These are phyloP conservation scores for Irpex sp. DNA, from an alignment of 1,284 basidiomycete species.

Conservation along the genomic window DNA sequence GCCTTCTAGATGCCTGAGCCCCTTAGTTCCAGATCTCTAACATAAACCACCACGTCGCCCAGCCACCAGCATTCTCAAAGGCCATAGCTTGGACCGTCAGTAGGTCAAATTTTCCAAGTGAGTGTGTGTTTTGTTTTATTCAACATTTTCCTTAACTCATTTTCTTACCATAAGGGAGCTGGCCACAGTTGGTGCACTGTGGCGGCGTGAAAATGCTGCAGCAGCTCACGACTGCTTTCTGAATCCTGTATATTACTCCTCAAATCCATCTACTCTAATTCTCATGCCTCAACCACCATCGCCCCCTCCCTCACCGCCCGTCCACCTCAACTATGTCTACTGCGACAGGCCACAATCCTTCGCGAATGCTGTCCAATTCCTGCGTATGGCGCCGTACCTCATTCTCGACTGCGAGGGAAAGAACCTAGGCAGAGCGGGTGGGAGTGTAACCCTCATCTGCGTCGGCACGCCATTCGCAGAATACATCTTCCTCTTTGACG, in stretches of 20 bases:
- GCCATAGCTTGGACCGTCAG: not conserved
- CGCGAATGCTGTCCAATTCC: constrained; percentile 11
- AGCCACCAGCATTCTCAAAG: not conserved
- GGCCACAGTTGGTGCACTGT: constrained; percentile 1
- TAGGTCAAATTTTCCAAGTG: not conserved
- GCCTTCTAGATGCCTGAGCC: not conserved
- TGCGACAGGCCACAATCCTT: constrained; percentile 14
- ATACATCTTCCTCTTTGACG: constrained; percentile 39
- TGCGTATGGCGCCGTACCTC: constrained; percentile 16
- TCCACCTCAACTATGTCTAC: constrained; percentile 14
- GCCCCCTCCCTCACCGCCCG: not conserved
- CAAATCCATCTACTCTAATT: constrained; percentile 1
- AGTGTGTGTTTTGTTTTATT: not conserved
- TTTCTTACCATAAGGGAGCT: not conserved
- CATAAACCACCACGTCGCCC: not conserved
- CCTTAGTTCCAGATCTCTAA: not conserved
- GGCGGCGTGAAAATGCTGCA: constrained; percentile 8
- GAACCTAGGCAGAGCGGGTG: constrained; percentile 32
- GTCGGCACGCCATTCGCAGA: constrained; percentile 36
- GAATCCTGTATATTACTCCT: constrained; percentile 5
- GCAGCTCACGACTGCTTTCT: not conserved
- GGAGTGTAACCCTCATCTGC: constrained; percentile 38
- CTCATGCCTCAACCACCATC: constrained; percentile 3
- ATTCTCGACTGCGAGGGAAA: constrained; percentile 32
- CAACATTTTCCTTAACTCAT: not conserved